Percentiles rank a stretch among this genome's conserved stretches.
Conservation (phyloP, 768 basidiomycete genomes). For the Paxillus involutus region DNA sequence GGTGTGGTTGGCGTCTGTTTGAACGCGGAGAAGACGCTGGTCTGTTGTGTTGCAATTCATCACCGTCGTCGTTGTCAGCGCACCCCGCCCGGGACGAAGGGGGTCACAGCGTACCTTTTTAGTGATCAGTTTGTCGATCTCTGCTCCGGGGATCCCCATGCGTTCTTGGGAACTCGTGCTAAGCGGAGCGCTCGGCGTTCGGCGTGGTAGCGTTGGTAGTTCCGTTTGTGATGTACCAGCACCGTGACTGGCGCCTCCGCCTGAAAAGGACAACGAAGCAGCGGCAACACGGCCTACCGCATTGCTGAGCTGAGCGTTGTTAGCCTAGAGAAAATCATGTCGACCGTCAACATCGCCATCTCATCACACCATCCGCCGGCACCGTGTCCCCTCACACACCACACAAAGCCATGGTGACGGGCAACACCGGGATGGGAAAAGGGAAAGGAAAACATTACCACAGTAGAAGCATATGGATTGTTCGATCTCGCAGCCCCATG, state of each 20-base stretch:
- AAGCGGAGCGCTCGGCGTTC: neutral
- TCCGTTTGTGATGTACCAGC: neutral
- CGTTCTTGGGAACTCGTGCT: constrained; percentile 24
- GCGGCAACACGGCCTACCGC: constrained; percentile 59
- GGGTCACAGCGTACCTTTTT: constrained; percentile 24
- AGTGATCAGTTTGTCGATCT: constrained; percentile 27
- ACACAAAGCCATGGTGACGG: too few relatives aligned
- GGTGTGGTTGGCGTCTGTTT: constrained; percentile 38
- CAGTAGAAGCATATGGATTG: constrained; percentile 29
- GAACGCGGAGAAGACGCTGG: constrained; percentile 22
- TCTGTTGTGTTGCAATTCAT: constrained; percentile 2
- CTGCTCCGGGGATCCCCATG: constrained; percentile 11
- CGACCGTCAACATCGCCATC: too few relatives aligned
- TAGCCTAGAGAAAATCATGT: constrained; percentile 24
- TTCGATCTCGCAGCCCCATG: constrained; percentile 35
- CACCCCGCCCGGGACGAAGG: too few relatives aligned
- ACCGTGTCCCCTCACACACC: too few relatives aligned
- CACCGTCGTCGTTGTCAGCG: too few relatives aligned
- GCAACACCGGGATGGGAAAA: neutral
- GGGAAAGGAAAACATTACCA: constrained; percentile 28
- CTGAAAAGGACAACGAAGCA: constrained; percentile 46
- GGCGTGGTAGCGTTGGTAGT: constrained; percentile 18
- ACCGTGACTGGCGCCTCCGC: neutral
- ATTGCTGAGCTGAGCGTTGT: constrained; percentile 40
- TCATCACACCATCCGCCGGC: too few relatives aligned